Conservation (phyloP, 1,284 basidiomycete genomes). For the Heimioporus retisporus region DNA sequence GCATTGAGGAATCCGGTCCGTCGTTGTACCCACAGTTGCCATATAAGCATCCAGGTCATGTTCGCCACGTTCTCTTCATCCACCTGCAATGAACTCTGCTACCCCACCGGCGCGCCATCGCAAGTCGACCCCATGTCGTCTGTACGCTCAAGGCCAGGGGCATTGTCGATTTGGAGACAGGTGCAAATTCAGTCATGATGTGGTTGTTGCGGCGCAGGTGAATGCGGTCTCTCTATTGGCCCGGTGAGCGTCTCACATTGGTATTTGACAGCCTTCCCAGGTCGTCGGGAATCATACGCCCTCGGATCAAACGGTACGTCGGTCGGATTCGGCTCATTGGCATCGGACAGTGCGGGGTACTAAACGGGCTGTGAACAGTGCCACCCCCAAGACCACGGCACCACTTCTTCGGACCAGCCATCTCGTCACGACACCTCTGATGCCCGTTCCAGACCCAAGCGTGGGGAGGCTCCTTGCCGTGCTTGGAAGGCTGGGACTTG, state of each 20-base stretch:
- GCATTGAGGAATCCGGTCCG: too few species aligned
- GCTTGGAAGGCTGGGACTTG: slow-evolving; percentile 44
- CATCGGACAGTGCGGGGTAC: neutral
- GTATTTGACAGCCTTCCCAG: slow-evolving; percentile 5
- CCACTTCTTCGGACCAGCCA: neutral
- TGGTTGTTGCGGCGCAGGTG: slow-evolving; percentile 17
- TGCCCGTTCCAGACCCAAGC: slow-evolving; percentile 33
- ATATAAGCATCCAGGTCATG: neutral
- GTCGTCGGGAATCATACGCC: slow-evolving; percentile 2
- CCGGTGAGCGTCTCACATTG: neutral
- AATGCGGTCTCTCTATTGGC: neutral
- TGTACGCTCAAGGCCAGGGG: slow-evolving; percentile 28
- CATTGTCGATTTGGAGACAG: slow-evolving; percentile 34
- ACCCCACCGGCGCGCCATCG: slow-evolving; percentile 1
- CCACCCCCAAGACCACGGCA: neutral
- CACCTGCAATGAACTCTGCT: slow-evolving; percentile 24
- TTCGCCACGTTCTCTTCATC: neutral
- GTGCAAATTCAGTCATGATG: slow-evolving; percentile 35
- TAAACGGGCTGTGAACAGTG: neutral
- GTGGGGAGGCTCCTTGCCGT: slow-evolving; percentile 31
- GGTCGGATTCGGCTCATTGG: neutral
- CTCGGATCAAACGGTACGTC: slow-evolving; percentile 1
- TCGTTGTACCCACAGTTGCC: neutral
- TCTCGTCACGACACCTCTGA: slow-evolving; percentile 20
- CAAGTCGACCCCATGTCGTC: slow-evolving; percentile 25